Evolutionary conservation across 306 rosid species (phyloP).

Genomic region (Carpinus viminea): DNA sequence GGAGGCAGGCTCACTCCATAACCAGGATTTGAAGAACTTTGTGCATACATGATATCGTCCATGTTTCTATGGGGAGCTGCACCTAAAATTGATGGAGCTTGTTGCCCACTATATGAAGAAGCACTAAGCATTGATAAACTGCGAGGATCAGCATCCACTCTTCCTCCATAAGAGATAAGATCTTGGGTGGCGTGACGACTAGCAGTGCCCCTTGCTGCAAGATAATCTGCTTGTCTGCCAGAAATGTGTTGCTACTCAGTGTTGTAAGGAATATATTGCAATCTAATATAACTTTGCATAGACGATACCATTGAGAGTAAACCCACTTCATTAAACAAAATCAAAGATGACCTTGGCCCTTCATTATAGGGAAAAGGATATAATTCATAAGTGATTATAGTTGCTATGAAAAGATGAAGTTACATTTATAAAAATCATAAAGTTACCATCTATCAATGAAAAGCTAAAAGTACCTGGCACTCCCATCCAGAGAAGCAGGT

Average conservation of each 20-base stretch:
- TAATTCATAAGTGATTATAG: slow-evolving; percentile 20
- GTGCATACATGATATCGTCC: slow-evolving; percentile 82
- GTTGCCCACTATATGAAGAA: slow-evolving; percentile 81
- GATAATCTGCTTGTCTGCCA: slow-evolving; percentile 99
- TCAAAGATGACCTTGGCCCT: slow-evolving; percentile 25
- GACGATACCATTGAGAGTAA: slow-evolving; percentile 43
- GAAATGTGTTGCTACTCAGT: slow-evolving; percentile 93
- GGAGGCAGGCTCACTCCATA: slow-evolving; percentile 99
- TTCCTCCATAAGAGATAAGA: slow-evolving; percentile 81
- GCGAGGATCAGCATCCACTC: slow-evolving; percentile 86
- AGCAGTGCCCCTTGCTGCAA: slow-evolving; percentile 88
- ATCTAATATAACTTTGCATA: slow-evolving; percentile 55
- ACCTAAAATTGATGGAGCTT: slow-evolving; percentile 86
- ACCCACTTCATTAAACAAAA: slow-evolving; percentile 25
- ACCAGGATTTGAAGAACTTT: slow-evolving; percentile 87
- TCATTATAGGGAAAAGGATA: slow-evolving; percentile 26
- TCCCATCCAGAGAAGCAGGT: slow-evolving; percentile 80
- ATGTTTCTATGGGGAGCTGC: slow-evolving; percentile 91
- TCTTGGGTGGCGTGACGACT: slow-evolving; percentile 91
- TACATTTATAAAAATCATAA: slow-evolving; percentile 20
- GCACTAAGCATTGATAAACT: slow-evolving; percentile 71
- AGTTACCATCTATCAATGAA: slow-evolving; percentile 16
- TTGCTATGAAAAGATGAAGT: slow-evolving; percentile 22
- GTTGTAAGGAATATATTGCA: slow-evolving; percentile 65
- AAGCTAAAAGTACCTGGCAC: slow-evolving; percentile 60